Evolutionary conservation across 164 flowering plant species (phyloP).

Genomic region (Warburgia ugandensis): DNA sequence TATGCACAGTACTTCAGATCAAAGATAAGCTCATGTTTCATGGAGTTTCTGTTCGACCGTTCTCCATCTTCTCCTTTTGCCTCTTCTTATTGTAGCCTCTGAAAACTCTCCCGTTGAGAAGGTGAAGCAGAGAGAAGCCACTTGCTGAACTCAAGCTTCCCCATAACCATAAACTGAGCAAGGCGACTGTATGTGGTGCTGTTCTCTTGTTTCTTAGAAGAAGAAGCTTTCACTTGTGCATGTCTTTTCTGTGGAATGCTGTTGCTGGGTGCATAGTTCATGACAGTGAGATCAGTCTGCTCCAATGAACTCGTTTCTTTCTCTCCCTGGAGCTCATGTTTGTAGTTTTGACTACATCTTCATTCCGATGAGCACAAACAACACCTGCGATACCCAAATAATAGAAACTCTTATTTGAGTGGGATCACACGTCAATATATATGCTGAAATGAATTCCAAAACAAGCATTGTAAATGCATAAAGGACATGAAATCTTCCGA

Average conservation of each 20-base stretch:
- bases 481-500: background rate
- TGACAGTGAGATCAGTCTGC: background rate
- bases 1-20: too few species aligned
- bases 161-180: conserved; percentile 69
- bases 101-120: conserved; percentile 46
- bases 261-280: background rate
- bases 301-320: conserved; percentile 11
- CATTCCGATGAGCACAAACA: conserved; percentile 77
- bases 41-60: background rate
- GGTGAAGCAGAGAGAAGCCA: conserved; percentile 63
- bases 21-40: too few species aligned
- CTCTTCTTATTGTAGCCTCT: conserved; percentile 50
- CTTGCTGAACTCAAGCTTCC: conserved; percentile 61
- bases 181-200: conserved; percentile 37
- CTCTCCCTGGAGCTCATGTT: conserved; percentile 24
- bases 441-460: too few species aligned
- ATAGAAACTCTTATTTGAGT: too few species aligned
- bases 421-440: too few species aligned
- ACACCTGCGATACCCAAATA: too few species aligned
- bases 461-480: background rate
- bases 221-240: conserved; percentile 4
- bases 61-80: conserved; percentile 15
- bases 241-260: conserved; percentile 13
- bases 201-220: conserved; percentile 30
- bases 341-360: conserved; percentile 64